Evolutionary conservation across 1,284 basidiomycete genomes (phyloP).

Genomic region (Sanghuangporus sanghuang): DNA sequence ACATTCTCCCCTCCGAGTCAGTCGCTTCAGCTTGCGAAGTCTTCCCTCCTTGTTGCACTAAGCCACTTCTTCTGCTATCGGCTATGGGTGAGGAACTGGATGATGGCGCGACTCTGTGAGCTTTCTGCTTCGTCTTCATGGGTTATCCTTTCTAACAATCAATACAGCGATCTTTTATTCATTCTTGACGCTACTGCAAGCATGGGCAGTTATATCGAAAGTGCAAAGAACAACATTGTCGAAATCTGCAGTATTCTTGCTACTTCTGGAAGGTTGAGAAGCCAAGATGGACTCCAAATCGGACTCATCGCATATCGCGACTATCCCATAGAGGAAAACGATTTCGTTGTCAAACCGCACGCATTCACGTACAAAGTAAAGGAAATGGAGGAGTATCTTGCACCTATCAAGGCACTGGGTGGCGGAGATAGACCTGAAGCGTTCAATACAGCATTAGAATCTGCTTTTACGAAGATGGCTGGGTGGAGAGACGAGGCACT

Average conservation of each 20-base stretch:
- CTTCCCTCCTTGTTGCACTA: too few relatives aligned
- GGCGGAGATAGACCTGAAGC: constrained; percentile 5
- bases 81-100: too few relatives aligned
- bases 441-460: constrained; percentile 54
- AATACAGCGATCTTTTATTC: background rate
- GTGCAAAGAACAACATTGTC: constrained; percentile 3
- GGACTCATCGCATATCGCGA: constrained; percentile 5
- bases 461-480: constrained; percentile 39
- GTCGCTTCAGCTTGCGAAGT: too few relatives aligned
- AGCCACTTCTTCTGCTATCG: too few relatives aligned
- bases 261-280: background rate
- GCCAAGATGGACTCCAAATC: background rate
- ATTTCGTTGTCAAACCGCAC: background rate
- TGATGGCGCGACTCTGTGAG: too few relatives aligned
- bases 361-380: background rate
- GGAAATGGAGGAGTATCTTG: background rate
- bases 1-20: too few relatives aligned
- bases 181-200: constrained; percentile 1
- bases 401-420: background rate
- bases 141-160: too few relatives aligned
- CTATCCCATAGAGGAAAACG: background rate
- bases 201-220: constrained; percentile 1
- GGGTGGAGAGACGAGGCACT: constrained; percentile 44
- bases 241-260: constrained; percentile 3
- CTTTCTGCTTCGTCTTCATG: background rate